A percentile compares a stretch with the other conserved stretches of the same genome.
Conservation (phyloP, 2,329 filamentous ascomycete genomes). For the Alternaria atra region DNA sequence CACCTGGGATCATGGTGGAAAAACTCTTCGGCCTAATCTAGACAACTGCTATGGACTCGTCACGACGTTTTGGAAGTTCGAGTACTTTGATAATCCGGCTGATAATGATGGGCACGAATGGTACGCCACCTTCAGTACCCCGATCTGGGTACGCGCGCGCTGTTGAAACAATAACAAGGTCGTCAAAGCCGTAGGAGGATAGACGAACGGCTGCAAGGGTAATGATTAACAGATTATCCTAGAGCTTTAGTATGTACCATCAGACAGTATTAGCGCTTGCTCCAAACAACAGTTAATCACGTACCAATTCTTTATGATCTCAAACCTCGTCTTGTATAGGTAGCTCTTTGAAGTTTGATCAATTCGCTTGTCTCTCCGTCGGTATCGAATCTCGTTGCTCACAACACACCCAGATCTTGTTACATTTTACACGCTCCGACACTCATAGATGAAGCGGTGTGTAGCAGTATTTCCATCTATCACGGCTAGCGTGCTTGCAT, state of each 20-base stretch:
- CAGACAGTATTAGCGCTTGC: neutral
- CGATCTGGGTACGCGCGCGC: neutral
- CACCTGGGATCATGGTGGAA: conserved; percentile 2
- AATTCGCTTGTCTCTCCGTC: too few relatives aligned
- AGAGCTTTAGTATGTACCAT: neutral
- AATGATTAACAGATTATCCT: neutral
- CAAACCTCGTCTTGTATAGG: too few relatives aligned
- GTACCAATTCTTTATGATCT: too few relatives aligned
- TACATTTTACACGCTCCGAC: too few relatives aligned
- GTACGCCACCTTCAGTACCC: neutral
- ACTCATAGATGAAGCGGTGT: too few relatives aligned
- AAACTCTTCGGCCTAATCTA: conserved; percentile 11
- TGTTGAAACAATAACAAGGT: conserved; percentile 8
- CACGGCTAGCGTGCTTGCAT: too few relatives aligned
- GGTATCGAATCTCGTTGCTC: too few relatives aligned
- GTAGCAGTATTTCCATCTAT: too few relatives aligned
- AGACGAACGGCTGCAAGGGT: neutral
- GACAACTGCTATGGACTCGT: conserved; percentile 11
- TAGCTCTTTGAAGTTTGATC: too few relatives aligned
- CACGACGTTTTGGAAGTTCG: conserved; percentile 11
- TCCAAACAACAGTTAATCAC: too few relatives aligned
- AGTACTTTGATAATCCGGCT: neutral
- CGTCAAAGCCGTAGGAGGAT: conserved; percentile 1
- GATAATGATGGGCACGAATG: neutral
- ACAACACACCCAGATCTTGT: too few relatives aligned